Conservation (phyloP, 352 stramenopile species). For the Pythium plurisporium region DNA sequence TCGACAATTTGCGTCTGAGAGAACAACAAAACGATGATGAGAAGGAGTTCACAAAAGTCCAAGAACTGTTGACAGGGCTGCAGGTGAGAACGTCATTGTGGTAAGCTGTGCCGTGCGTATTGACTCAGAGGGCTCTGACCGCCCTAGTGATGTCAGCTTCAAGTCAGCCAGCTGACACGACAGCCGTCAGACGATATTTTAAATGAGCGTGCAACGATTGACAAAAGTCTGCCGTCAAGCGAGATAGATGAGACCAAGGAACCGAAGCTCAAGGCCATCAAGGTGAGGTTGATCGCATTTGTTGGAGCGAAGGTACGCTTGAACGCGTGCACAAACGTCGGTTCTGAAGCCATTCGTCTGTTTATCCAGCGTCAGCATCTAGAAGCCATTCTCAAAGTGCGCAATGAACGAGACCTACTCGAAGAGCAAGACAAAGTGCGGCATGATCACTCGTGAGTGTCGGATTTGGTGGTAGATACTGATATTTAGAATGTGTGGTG, state of each 20-base stretch:
- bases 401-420: constrained; percentile 32
- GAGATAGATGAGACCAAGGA: neutral
- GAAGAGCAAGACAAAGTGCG: constrained; percentile 37
- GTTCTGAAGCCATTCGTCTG: neutral
- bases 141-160: constrained; percentile 16
- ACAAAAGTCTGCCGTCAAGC: neutral
- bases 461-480: neutral
- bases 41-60: constrained; percentile 32
- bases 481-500: neutral
- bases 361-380: constrained; percentile 21
- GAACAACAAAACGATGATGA: constrained; percentile 20
- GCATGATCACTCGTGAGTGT: neutral
- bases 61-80: constrained; percentile 26
- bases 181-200: neutral
- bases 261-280: constrained; percentile 7
- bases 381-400: constrained; percentile 29
- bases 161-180: constrained; percentile 15
- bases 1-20: neutral
- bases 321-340: too few relatives aligned
- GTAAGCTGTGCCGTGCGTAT: neutral
- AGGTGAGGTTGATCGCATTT: constrained; percentile 14
- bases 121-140: constrained; percentile 16
- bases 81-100: constrained; percentile 6
- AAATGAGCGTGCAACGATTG: neutral
- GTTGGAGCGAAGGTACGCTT: too few relatives aligned